These are phyloP conservation scores for Globisporangium solare DNA, from an alignment of 352 stramenopile species.

Conservation along the genomic window DNA sequence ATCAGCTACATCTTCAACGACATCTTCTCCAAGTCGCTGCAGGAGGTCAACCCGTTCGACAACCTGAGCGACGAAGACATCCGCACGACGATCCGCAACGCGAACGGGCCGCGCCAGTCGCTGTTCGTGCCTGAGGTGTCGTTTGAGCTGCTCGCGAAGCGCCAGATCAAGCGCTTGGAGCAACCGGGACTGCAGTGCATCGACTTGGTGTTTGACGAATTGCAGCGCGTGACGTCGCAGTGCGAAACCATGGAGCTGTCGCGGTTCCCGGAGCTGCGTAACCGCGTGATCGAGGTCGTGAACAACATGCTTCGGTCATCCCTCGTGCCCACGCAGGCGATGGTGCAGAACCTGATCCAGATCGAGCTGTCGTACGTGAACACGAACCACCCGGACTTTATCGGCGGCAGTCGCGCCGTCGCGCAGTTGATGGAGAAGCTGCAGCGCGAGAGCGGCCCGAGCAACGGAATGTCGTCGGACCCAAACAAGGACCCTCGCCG, in stretches of 20 bases:
- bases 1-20: slow-evolving; percentile 99
- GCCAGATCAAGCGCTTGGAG: slow-evolving; percentile 96
- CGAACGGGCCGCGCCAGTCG: slow-evolving; percentile 95
- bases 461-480: slow-evolving; percentile 33
- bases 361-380: slow-evolving; percentile 99
- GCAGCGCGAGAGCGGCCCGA: slow-evolving; percentile 69
- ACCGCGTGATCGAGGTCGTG: slow-evolving; percentile 95
- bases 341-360: slow-evolving; percentile 98
- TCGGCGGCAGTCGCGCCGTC: slow-evolving; percentile 94
- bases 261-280: slow-evolving; percentile 93
- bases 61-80: slow-evolving; percentile 98
- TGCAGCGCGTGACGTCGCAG: slow-evolving; percentile 94
- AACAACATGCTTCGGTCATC: slow-evolving; percentile 84
- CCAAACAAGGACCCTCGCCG: slow-evolving; percentile 49
- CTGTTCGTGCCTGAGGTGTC: slow-evolving; percentile 99
- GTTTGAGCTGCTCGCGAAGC: slow-evolving; percentile 97
- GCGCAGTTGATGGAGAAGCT: slow-evolving; percentile 95
- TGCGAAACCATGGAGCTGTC: slow-evolving; percentile 95
- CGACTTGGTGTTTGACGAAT: slow-evolving; percentile 98
- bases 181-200: slow-evolving; percentile 96
- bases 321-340: slow-evolving; percentile 78
- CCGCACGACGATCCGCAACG: slow-evolving; percentile 98
- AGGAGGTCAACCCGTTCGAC: slow-evolving; percentile 95
- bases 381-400: slow-evolving; percentile 99
- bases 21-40: slow-evolving; percentile 89